Conservation (phyloP, 1,139 yeast species). For the Candida labiduridarum region DNA sequence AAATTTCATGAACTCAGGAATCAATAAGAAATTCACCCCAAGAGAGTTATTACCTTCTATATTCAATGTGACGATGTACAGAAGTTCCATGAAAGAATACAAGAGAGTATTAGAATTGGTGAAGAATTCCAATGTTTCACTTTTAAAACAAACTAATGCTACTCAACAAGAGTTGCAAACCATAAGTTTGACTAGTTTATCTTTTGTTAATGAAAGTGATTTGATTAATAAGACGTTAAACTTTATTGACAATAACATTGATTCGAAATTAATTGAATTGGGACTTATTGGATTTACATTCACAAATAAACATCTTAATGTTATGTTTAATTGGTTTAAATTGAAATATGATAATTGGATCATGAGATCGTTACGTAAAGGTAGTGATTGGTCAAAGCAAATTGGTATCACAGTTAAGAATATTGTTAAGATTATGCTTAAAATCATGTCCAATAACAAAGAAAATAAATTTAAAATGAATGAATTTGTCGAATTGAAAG, state of each 20-base stretch:
- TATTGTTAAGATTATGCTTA: constrained; percentile 41
- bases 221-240: constrained; percentile 55
- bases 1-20: constrained; percentile 49
- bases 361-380: constrained; percentile 43
- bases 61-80: constrained; percentile 34
- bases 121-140: constrained; percentile 47
- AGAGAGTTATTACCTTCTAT: constrained; percentile 41
- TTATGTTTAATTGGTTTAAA: constrained; percentile 58
- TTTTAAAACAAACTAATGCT: constrained; percentile 33
- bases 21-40: constrained; percentile 46
- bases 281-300: constrained; percentile 51
- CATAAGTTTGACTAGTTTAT: constrained; percentile 55
- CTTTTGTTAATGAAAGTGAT: constrained; percentile 48
- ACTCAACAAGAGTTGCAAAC: constrained; percentile 47
- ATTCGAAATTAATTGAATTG: constrained; percentile 53
- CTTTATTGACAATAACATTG: constrained; percentile 57
- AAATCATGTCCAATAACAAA: constrained; percentile 39
- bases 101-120: constrained; percentile 56
- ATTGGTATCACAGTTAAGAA: constrained; percentile 43
- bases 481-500: constrained; percentile 35
- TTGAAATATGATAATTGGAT: constrained; percentile 55
- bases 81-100: constrained; percentile 52
- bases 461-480: constrained; percentile 10
- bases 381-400: constrained; percentile 45
- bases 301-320: constrained; percentile 15